Conservation (phyloP, 2,329 filamentous ascomycete species). For the Aspergillus aculeatinus region DNA sequence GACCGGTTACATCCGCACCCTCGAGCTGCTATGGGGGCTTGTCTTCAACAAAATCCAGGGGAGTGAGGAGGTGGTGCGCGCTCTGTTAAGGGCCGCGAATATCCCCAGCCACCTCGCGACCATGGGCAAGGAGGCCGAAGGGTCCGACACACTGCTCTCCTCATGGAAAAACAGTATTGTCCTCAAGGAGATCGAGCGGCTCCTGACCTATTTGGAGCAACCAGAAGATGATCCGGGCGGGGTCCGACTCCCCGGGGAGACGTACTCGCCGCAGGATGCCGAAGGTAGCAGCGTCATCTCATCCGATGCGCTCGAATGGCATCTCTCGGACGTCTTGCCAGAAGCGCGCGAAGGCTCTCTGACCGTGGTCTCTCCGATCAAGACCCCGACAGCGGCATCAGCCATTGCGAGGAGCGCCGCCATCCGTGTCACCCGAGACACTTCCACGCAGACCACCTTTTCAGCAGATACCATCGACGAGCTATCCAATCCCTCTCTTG, state of each 20-base stretch:
- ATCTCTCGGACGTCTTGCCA: slow-evolving; percentile 28
- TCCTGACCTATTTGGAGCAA: slow-evolving; percentile 51
- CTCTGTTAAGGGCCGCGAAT: slow-evolving; percentile 52
- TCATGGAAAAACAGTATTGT: slow-evolving; percentile 64
- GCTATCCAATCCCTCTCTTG: background rate
- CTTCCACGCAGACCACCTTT: slow-evolving; percentile 25
- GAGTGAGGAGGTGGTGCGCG: slow-evolving; percentile 58
- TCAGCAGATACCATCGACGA: background rate
- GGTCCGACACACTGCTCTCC: slow-evolving; percentile 59
- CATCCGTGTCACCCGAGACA: slow-evolving; percentile 25
- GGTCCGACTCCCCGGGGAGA: slow-evolving; percentile 23
- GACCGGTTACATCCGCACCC: slow-evolving; percentile 73
- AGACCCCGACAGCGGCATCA: slow-evolving; percentile 20
- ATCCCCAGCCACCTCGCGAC: slow-evolving; percentile 35
- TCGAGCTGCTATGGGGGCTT: slow-evolving; percentile 68
- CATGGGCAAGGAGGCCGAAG: slow-evolving; percentile 43
- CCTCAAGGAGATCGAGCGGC: slow-evolving; percentile 61
- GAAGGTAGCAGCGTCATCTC: slow-evolving; percentile 35
- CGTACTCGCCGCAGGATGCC: slow-evolving; percentile 29
- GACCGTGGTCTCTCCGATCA: slow-evolving; percentile 27
- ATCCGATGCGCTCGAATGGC: slow-evolving; percentile 35
- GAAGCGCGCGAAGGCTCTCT: slow-evolving; percentile 21
- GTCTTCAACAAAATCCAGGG: slow-evolving; percentile 63
- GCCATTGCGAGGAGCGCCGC: slow-evolving; percentile 9
- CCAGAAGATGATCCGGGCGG: slow-evolving; percentile 39